Percentiles rank a stretch among this genome's conserved stretches.
phyloP scores from a whole-genome alignment of 345 rosid species.

The Eutrema heterophyllum region DNA sequence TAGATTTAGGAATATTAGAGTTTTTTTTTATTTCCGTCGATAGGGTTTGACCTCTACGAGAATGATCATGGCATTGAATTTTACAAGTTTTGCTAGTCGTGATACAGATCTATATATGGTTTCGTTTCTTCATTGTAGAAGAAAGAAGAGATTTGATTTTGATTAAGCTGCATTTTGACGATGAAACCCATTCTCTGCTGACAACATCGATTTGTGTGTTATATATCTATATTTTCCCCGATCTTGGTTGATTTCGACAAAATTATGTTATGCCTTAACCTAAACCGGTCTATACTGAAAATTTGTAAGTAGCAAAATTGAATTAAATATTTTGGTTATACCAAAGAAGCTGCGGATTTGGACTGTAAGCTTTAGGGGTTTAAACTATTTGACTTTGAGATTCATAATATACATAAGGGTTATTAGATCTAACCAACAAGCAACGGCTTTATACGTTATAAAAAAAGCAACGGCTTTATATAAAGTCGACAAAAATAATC shows the following conservation, averaged over 20 bases:
- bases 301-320: not conserved
- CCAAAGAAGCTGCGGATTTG: not conserved
- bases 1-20: too few relatives aligned
- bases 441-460: conserved; percentile 1
- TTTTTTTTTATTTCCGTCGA: too few relatives aligned
- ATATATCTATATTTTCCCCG: not conserved
- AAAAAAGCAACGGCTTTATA: conserved; percentile 17
- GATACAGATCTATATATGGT: too few relatives aligned
- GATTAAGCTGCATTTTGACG: too few relatives aligned
- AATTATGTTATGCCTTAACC: not conserved
- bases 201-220: not conserved
- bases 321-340: not conserved
- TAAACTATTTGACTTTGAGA: not conserved
- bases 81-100: too few relatives aligned
- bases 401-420: not conserved
- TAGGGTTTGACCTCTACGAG: too few relatives aligned
- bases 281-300: not conserved
- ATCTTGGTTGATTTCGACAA: not conserved
- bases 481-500: conserved; percentile 21
- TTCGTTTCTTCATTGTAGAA: too few relatives aligned
- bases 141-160: too few relatives aligned
- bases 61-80: too few relatives aligned
- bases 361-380: not conserved
- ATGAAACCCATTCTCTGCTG: too few relatives aligned
- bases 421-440: not conserved